Evolutionary conservation across 2,329 filamentous ascomycete species (phyloP), one percentile per base, ranked within the genome.

Genomic region (Colletotrichum abscissum): DNA sequence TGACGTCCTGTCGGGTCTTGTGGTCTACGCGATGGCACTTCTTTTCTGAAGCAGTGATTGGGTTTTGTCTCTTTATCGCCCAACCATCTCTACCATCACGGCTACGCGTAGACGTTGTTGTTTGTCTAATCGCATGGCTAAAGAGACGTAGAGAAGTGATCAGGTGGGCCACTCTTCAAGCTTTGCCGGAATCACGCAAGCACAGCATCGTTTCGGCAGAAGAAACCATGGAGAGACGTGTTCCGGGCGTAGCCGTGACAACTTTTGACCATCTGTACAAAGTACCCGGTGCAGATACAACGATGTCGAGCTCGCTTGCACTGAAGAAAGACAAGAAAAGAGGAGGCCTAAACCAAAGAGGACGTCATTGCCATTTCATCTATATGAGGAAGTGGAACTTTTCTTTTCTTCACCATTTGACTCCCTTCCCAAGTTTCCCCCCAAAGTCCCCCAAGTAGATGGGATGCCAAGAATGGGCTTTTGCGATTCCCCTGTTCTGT

Each of bases 321-420:
- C 30, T 52, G n/a, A 28, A 35, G 28, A 57, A 33, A 14, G 12
- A 46, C 30, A 11, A 33, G 30, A 11, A 33, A 30, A 8, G 19
- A 26, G 2, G 19, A 12, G 4, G 8, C 42, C 38, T 28, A 14
- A 52, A 24, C 16, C 42, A 22, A 49, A 55, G 24, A 28, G 26
- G 28, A 60, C 30, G 69, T 67, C 69, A 67, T 67, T 49, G 26
- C 59, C 19, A 30, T 16, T 58, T 72, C 69, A 69, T 59, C 35
- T 63, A 72, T 24, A 59, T 63, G 69, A 69, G 42, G 46, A 65
- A 59, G 59, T 69, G 69, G 69, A 38, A n/a, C 9, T 5, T 5
- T n/a, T n/a, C 22, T n/a, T n/a, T 14, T 54, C 4, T 55, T 9
- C 11, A 35, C 33, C 9, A 22, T 19, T 11, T 7, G n/a, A 14